A percentile compares a stretch with the other conserved stretches of the same genome.
phyloP scores from a whole-genome alignment of 1,284 basidiomycete species.

The Puccinia coronata region DNA sequence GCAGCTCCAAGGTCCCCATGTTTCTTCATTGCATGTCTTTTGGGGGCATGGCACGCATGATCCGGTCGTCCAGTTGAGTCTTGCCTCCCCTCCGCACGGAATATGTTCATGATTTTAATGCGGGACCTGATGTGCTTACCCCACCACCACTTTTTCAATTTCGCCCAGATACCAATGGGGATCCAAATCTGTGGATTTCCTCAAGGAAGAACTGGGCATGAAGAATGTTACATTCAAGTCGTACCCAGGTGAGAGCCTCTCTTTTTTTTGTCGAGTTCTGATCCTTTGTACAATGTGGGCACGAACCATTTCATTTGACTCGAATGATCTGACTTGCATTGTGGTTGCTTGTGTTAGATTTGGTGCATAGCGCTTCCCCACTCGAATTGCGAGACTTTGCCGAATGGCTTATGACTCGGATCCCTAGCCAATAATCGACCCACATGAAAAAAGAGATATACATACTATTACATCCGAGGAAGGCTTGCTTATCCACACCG shows the following conservation, averaged over 20 bases:
- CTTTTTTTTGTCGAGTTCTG: no score
- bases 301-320: no score
- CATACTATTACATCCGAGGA: no score
- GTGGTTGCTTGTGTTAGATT: not conserved
- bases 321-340: no score
- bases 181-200: constrained; percentile 26
- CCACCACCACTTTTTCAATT: not conserved
- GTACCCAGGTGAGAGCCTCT: constrained; percentile 20
- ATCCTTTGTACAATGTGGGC: no score
- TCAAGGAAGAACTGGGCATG: constrained; percentile 14
- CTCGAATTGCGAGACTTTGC: constrained; percentile 22
- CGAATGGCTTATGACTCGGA: not conserved
- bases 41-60: constrained; percentile 45
- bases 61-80: constrained; percentile 12
- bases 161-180: constrained; percentile 47
- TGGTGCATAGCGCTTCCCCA: constrained; percentile 33
- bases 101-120: no score
- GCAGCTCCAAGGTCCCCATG: constrained; percentile 35
- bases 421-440: constrained; percentile 24
- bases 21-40: constrained; percentile 22
- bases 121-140: no score
- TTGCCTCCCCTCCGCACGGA: not conserved
- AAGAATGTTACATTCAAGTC: constrained; percentile 29
- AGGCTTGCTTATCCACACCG: no score
- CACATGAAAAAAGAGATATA: no score